Evolutionary conservation across 2,329 filamentous ascomycete species (phyloP), one percentile per base, ranked within the genome.

Genomic region (Aspergillus versicolor): DNA sequence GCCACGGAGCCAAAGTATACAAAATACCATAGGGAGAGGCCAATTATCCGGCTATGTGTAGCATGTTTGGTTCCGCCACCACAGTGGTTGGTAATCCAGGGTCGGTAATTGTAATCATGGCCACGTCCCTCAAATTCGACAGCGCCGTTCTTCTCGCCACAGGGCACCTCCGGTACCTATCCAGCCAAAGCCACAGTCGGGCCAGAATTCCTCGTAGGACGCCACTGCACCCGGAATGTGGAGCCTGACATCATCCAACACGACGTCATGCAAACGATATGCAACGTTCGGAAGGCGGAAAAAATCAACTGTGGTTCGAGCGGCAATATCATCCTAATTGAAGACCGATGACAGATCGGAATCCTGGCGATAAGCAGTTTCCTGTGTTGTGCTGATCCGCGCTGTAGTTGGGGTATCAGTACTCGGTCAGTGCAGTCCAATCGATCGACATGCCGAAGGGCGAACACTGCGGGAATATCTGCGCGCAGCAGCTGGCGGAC

Each of bases 401-500:
- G 27, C 27, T 30, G 9, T 9, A 30, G 27, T 9, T 30, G 27
- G 27, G 8, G 9, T 30, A 9, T 30, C 27, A 30, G 8, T 30
- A 30, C 27, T 9, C 27, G 4, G 27, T 30, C 27, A 9, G 27
- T 30, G 27, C 27, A 30, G 4, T 30, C 27, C 27, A 30, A 30
- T 30, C 27, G 27, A 48, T 43, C 17, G 45, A 48, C 5, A 55
- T 55, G 52, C 9, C 47, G 2, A 22, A 30, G 27, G 27, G n/a
- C 17, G 9, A 45, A 27, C 30, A 41, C 4, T 3, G 19, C 8
- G 30, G 41, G 15, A 27, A 34, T 9, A 34, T 56, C 13, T 61
- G 65, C 7, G 66, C 66, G 12, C 62, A 70, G 40, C 58, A 69
- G 51, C 62, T 70, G 42, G 67, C 64, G n/a, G 64, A 70, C 48